These are phyloP conservation scores for Nannochloris sp. DNA, from an alignment of 139 green algal genomes.

Conservation along the genomic window DNA sequence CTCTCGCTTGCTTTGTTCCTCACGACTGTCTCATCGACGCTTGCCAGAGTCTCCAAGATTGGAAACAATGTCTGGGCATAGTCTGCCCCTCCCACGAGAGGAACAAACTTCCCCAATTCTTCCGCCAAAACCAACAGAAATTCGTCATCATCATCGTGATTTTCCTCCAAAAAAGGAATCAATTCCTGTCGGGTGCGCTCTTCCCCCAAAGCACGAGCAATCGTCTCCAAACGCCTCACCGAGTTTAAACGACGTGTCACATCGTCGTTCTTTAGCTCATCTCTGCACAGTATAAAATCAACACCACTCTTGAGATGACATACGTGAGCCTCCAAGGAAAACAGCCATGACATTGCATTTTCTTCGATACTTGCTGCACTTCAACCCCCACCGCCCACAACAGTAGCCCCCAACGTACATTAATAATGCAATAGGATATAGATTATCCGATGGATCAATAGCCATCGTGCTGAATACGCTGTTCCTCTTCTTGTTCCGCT, in stretches of 20 bases:
- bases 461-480: neutral
- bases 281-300: constrained; percentile 39
- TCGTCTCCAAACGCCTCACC: constrained; percentile 82
- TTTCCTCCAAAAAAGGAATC: constrained; percentile 95
- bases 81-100: constrained; percentile 77
- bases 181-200: constrained; percentile 89
- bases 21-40: constrained; percentile 97
- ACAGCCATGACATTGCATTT: neutral
- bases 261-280: constrained; percentile 92
- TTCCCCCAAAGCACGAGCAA: constrained; percentile 89
- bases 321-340: neutral
- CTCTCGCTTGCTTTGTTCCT: constrained; percentile 87
- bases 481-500: too few relatives aligned
- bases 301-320: too few relatives aligned
- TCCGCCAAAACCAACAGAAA: constrained; percentile 94
- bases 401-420: constrained; percentile 46
- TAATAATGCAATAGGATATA: constrained; percentile 81
- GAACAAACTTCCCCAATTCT: constrained; percentile 92
- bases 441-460: constrained; percentile 24
- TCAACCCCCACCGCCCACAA: neutral
- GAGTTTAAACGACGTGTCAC: constrained; percentile 83
- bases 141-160: constrained; percentile 87
- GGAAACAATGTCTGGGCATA: constrained; percentile 73
- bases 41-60: constrained; percentile 86
- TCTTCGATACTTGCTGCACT: too few relatives aligned